Base-by-base conservation (phyloP, 495 filamentous ascomycete species). In the Amorphotheca resinae region DNA sequence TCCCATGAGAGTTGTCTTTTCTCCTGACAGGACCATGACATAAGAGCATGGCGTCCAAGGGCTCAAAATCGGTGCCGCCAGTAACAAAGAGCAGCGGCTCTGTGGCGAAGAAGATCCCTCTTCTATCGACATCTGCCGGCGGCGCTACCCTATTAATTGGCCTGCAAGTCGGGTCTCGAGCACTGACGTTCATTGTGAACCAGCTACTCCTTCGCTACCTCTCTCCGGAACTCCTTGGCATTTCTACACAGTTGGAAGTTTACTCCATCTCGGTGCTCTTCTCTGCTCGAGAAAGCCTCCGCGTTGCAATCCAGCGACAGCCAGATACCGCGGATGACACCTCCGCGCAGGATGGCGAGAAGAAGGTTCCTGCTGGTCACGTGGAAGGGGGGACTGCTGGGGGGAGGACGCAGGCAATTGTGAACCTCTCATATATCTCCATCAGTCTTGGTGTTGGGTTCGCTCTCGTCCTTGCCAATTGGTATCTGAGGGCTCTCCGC, bases 181-280 rank as follows among this genome's bases (percentile, higher is more conserved):
- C 80, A 32, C 64, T 95, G 46, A 95, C 91, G 20, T 99, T 99
- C 61, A 59, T 74, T 33, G 77, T 88, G 43, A 96, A 96, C 66
- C 87, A 96, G 59, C 41, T 91, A 36, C 76, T 95, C 9, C 67
- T 99, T 3, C 85, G 87, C 28, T 86, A 78, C 53, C 64, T 96
- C 16, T 89, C 87, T 0, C 88, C 91, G 0, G 72, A 80, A 32
- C 67, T 87, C 0, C 70, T 96, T 1, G 91, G 87, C 3, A 69
- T 91, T 21, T 82, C 87, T 1, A 76, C 86, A 2, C 93, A 94
- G 57, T 72, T 96, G 3, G 91, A 99, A 47, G 74, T 96, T 1
- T 94, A 83, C 59, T 84, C 84, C 44, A 79, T 88, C 22, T 80
- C 84, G 1, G 78, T 93, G 9, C 67, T 96, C 1, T 95, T 87